Conservation (phyloP, 140 eudicot genomes). For the Flaveria floridana region DNA sequence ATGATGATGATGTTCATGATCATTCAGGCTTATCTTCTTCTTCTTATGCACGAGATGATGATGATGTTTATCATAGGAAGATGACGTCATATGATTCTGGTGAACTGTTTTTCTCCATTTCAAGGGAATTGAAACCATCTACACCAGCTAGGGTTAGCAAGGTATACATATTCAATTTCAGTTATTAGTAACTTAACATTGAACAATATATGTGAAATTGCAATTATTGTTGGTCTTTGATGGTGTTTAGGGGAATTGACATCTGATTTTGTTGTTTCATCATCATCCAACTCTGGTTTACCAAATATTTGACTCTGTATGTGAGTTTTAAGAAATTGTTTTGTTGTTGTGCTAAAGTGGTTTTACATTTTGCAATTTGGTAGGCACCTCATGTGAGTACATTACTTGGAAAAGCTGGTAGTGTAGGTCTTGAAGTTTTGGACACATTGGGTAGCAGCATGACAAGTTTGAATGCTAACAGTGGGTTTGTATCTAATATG, state of each 20-base stretch:
- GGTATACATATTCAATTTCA: slow-evolving; percentile 41
- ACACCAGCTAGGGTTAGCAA: slow-evolving; percentile 63
- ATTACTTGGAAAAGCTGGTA: slow-evolving; percentile 89
- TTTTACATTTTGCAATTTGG: slow-evolving; percentile 20
- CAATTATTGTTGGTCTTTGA: not conserved
- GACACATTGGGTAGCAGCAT: slow-evolving; percentile 95
- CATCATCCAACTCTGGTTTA: not conserved
- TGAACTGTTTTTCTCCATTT: slow-evolving; percentile 50
- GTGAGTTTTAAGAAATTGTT: not conserved
- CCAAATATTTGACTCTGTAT: not conserved
- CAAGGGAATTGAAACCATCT: slow-evolving; percentile 67
- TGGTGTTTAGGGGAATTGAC: not conserved
- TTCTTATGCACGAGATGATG: slow-evolving; percentile 33
- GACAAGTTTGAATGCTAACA: slow-evolving; percentile 56
- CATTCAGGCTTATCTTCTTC: slow-evolving; percentile 24
- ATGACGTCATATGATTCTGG: slow-evolving; percentile 54
- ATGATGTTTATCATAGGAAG: slow-evolving; percentile 35
- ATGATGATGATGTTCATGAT: slow-evolving; percentile 13
- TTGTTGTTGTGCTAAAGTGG: slow-evolving; percentile 20
- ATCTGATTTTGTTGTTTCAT: not conserved
- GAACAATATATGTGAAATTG: not conserved
- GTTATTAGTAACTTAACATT: not conserved
- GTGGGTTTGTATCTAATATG: slow-evolving; percentile 76
- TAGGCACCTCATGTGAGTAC: slow-evolving; percentile 56
- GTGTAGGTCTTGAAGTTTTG: slow-evolving; percentile 72